Evolutionary conservation across 306 rosid genomes (phyloP).

Genomic region (Bauhinia variegata): DNA sequence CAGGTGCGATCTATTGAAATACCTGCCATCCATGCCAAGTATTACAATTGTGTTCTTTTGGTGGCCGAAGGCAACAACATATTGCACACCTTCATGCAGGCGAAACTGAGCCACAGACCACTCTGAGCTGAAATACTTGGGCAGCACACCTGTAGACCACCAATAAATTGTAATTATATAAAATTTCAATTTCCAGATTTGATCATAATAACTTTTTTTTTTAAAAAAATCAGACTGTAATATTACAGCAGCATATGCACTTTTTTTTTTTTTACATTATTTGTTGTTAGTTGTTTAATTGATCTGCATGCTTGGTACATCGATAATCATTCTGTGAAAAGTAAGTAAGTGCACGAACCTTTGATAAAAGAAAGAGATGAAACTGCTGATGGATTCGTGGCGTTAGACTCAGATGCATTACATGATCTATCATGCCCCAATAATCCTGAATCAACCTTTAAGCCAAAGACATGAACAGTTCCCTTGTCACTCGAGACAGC

Average conservation of each 20-base stretch:
- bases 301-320: slow-evolving; percentile 4
- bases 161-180: not conserved
- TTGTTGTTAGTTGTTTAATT: not conserved
- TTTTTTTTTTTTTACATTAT: slow-evolving; percentile 19
- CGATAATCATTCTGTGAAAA: slow-evolving; percentile 1
- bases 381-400: slow-evolving; percentile 46
- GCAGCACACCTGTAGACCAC: slow-evolving; percentile 59
- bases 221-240: slow-evolving; percentile 9
- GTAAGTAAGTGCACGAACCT: slow-evolving; percentile 50
- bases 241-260: not conserved
- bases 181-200: slow-evolving; percentile 5
- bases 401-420: slow-evolving; percentile 47
- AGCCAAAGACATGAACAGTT: slow-evolving; percentile 77
- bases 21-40: slow-evolving; percentile 97
- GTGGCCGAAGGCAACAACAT: slow-evolving; percentile 77
- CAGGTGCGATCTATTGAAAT: slow-evolving; percentile 30
- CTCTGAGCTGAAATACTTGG: slow-evolving; percentile 71
- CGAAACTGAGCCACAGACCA: slow-evolving; percentile 84
- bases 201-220: not conserved
- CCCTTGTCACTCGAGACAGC: slow-evolving; percentile 95
- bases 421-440: slow-evolving; percentile 49
- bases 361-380: slow-evolving; percentile 73
- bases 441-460: slow-evolving; percentile 69
- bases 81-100: slow-evolving; percentile 60
- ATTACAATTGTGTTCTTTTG: slow-evolving; percentile 69